Evolutionary conservation across 148 eudicot species (phyloP), one percentile per base, ranked within the genome.

Genomic region (Drosera capensis): DNA sequence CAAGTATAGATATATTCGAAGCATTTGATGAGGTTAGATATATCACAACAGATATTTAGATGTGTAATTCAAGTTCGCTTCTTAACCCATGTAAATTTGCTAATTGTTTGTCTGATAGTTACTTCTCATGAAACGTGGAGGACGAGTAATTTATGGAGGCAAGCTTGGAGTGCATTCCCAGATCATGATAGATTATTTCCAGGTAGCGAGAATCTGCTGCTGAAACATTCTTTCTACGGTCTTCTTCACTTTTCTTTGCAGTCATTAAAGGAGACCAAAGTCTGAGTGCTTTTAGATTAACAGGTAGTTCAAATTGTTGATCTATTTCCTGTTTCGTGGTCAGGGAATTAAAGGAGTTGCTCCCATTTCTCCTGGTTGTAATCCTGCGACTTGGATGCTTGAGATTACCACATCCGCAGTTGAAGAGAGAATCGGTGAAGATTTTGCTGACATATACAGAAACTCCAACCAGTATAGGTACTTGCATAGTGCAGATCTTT

Each of bases 311-410:
- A 3, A 3, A n/a, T 37, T 45, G 34, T 14, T n/a, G 45, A 4
- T 12, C 18, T 39, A 19, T 19, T 41, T 20, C 6, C 23, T 24
- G 36, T 42, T 15, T 14, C 20, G 17, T 49, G 8, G 44, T 28
- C 65, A 79, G 96, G 74, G 65, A 20, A 71, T 79, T 22, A 25
- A 37, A 44, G 90, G 94, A 58, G 64, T 76, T 60, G 66, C 88
- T 47, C 78, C 75, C 28, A 86, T 86, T 38, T 58, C 78, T 14
- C 60, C 48, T 31, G 90, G 85, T 46, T 77, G 77, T 40, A 87
- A 87, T 57, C 96, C 96, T 23, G 96, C 96, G 42, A 82, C 82
- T 48, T 87, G 94, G 96, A 87, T 87, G 96, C 94, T 87, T 51
- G 96, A 87, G 66, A 68, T 87, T 48, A 87, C 78, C 58, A 79